Base-by-base conservation (phyloP, 805 yeast species). In the Metschnikowia anglica region DNA sequence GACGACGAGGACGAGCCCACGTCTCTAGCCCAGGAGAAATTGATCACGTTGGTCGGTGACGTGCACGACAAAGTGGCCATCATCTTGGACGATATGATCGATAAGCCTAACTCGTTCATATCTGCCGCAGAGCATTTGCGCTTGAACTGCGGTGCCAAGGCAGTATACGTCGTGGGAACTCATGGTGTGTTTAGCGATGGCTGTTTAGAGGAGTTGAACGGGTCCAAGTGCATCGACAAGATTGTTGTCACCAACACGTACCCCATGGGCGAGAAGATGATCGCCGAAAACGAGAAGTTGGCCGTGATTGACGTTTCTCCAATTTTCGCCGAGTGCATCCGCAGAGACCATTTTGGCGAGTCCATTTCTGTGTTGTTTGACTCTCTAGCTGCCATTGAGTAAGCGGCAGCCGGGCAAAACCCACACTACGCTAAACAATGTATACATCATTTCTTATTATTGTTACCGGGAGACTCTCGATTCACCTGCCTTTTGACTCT, bases 331-430 rank as follows among this genome's bases (percentile, higher is more conserved):
- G 99, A 93, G 72, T 93, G 98, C 67, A 91, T 93, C 48, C 83
- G 99, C 71, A 85, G 99, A 72, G 97, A 93, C 62, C 99, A 93
- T 65, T 90, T 91, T 58, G 99, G 99, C 63, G 98, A 91, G 72
- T 85, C 95, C 56, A 90, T 91, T 49, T 87, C 96, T 30, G 96
- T 90, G 16, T 71, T 90, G 56, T 90, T 91, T 63, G 96, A 90
- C 65, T 88, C 95, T 37, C 74, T 89, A 51, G 85, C 90, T 36
- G 78, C 79, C 32, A 61, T 68, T 20, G 74, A 70, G 50, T 70
- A 60, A 20, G 9, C 20, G 13, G 12, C 11, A n/a, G n/a, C n/a
- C n/a, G n/a, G n/a, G n/a, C n/a, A n/a, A n/a, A n/a, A n/a, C n/a
- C n/a, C n/a, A n/a, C n/a, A n/a, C n/a, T n/a, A n/a, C n/a, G n/a